Evolutionary conservation across 148 eudicot species (phyloP).

Genomic region (Dysphania ambrosioides): DNA sequence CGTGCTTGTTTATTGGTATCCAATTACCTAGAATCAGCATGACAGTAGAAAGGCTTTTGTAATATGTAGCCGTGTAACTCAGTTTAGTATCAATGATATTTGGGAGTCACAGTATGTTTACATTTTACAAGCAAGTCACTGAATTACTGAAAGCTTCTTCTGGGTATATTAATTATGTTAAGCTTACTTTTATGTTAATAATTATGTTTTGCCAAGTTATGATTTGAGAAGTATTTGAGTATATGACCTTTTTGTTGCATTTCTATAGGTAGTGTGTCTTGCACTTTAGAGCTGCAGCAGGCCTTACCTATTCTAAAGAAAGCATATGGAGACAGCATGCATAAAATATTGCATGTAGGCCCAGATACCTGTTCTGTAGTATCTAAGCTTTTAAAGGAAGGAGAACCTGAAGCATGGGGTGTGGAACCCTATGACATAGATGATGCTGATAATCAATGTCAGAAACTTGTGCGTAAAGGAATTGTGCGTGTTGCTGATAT

Average conservation of each 20-base stretch:
- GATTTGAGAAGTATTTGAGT: background rate
- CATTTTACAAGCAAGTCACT: background rate
- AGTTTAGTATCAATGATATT: background rate
- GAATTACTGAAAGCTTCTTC: background rate
- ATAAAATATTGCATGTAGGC: slow-evolving; percentile 43
- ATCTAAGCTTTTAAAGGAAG: slow-evolving; percentile 34
- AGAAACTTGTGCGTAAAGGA: slow-evolving; percentile 30
- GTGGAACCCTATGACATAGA: slow-evolving; percentile 45
- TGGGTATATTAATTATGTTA: background rate
- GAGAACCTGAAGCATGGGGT: slow-evolving; percentile 39
- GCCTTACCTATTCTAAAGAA: slow-evolving; percentile 36
- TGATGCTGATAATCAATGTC: slow-evolving; percentile 39
- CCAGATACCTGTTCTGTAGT: slow-evolving; percentile 48
- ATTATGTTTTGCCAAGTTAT: background rate
- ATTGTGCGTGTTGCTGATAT: slow-evolving; percentile 38
- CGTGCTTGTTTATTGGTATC: background rate
- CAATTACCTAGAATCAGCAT: background rate
- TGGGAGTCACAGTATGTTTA: background rate
- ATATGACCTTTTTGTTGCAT: slow-evolving; percentile 10
- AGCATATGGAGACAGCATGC: slow-evolving; percentile 37
- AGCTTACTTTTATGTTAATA: background rate
- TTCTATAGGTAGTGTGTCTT: slow-evolving; percentile 37
- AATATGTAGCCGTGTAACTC: background rate
- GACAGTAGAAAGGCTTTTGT: background rate
- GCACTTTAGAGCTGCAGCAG: slow-evolving; percentile 37